These are phyloP conservation scores for Alternaria gaisen DNA, from an alignment of 2,329 filamentous ascomycete species.

Conservation along the genomic window DNA sequence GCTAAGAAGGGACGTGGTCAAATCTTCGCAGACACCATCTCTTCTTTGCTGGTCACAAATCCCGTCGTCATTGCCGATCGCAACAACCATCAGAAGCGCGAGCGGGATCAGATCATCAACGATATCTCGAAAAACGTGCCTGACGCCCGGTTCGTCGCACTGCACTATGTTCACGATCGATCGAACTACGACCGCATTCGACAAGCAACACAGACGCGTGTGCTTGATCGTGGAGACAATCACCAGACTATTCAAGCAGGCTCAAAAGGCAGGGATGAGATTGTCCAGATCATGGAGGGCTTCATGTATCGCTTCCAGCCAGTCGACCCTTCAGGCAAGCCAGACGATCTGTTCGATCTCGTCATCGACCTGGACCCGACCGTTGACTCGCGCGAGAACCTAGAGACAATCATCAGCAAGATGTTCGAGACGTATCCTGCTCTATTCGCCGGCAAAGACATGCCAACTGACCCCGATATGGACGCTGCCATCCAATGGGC, in stretches of 20 bases:
- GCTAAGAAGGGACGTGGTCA: constrained; percentile 77
- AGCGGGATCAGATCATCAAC: constrained; percentile 85
- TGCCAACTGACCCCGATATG: constrained; percentile 77
- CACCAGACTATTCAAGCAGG: constrained; percentile 95
- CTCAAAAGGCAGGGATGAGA: constrained; percentile 75
- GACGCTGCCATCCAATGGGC: constrained; percentile 81
- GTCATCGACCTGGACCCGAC: constrained; percentile 85
- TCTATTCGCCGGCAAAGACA: constrained; percentile 66
- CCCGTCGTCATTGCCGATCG: constrained; percentile 88
- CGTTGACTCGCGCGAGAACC: constrained; percentile 80
- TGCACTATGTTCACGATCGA: constrained; percentile 85
- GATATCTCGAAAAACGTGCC: constrained; percentile 73
- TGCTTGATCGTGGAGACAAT: constrained; percentile 88
- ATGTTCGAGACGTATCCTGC: constrained; percentile 81
- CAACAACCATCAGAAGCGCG: constrained; percentile 90
- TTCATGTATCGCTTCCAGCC: constrained; percentile 89
- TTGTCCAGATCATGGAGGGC: constrained; percentile 91
- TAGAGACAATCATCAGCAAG: constrained; percentile 78
- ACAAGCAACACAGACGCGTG: constrained; percentile 76
- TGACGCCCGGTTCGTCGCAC: constrained; percentile 77
- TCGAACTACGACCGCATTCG: constrained; percentile 75
- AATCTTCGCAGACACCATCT: constrained; percentile 76
- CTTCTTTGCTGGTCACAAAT: constrained; percentile 69
- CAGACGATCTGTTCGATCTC: constrained; percentile 83
- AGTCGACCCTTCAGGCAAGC: constrained; percentile 69